A percentile compares a stretch with the other conserved stretches of the same genome.
These are phyloP conservation scores for Xenoacremonium recifei DNA, from an alignment of 2,329 filamentous ascomycete genomes.

Conservation along the genomic window DNA sequence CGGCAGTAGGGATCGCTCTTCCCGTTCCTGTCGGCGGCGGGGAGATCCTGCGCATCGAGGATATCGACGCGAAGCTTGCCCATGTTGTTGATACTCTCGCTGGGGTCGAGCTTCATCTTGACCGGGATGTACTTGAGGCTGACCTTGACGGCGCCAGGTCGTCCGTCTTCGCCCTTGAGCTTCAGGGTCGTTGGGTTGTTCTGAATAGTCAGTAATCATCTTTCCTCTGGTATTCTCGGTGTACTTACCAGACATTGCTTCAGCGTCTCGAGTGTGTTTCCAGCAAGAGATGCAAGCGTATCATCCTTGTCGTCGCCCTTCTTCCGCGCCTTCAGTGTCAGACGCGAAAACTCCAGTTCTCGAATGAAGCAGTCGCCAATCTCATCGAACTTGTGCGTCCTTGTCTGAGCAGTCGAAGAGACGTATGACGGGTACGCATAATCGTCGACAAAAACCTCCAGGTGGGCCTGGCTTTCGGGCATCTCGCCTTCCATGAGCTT, in stretches of 20 bases:
- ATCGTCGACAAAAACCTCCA: slow-evolving; percentile 93
- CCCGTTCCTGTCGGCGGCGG: slow-evolving; percentile 90
- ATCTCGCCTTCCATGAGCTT: slow-evolving; percentile 89
- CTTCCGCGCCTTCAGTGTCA: slow-evolving; percentile 83
- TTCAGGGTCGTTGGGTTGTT: slow-evolving; percentile 86
- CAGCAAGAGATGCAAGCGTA: slow-evolving; percentile 77
- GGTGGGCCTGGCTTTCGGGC: slow-evolving; percentile 68
- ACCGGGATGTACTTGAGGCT: slow-evolving; percentile 94
- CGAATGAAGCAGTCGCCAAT: slow-evolving; percentile 94
- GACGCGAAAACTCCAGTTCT: slow-evolving; percentile 92
- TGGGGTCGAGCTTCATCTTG: slow-evolving; percentile 89
- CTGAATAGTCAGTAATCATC: slow-evolving; percentile 38
- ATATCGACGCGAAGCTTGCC: slow-evolving; percentile 92
- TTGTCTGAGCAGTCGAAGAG: slow-evolving; percentile 72
- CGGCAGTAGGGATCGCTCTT: slow-evolving; percentile 97
- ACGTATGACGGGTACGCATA: slow-evolving; percentile 88
- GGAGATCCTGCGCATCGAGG: slow-evolving; percentile 81
- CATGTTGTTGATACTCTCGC: slow-evolving; percentile 99
- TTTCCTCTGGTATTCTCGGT: neutral
- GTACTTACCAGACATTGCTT: slow-evolving; percentile 77
- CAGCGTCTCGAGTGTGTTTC: slow-evolving; percentile 81
- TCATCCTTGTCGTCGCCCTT: slow-evolving; percentile 75
- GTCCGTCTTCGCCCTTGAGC: slow-evolving; percentile 74
- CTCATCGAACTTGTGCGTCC: slow-evolving; percentile 76
- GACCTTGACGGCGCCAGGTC: slow-evolving; percentile 73